Base-by-base conservation (phyloP, 495 filamentous ascomycete species). In the Lepidopterella palustris region DNA sequence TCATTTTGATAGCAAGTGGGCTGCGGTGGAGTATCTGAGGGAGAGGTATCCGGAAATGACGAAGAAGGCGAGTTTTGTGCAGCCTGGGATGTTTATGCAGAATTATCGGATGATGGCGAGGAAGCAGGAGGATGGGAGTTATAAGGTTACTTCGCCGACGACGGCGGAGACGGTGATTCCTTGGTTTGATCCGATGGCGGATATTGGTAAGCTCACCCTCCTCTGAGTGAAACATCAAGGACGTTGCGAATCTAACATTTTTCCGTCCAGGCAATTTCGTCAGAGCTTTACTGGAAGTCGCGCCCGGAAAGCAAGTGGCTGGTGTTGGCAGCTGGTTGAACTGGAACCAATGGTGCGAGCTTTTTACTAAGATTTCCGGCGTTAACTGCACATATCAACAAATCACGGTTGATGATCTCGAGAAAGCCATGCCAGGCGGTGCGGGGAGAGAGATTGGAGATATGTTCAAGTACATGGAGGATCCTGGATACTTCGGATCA, bases 21-120 rank as follows among this genome's bases (percentile, higher is more conserved):
- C 45, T 9, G 61, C 55, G 2, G 63, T 82, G 20, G 73, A 81
- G 50, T 68, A 79, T 29, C 70, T 82, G 45, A 66, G 67, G 28
- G 35, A 1, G 29, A 55, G 67, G 6, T 71, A 77, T 55, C 77
- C 77, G 0, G 69, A 67, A 13, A 68, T 82, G 52, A 72, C 69
- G 21, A 60, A 63, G 53, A 79, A 78, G 69, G 79, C 72, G 2
- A 76, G 68, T 29, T 56, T 72, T 15, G 28, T 78, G 53, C 71
- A 78, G 55, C 58, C 74, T 11, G 76, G 76, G 6, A 57, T 54
- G 9, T 79, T 72, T 62, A 29, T 71, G 10, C 62, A 58, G 6
- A 78, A 77, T 57, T 74, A 57, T 63, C 53, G 28, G 20, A 45
- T 25, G n/a, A 39, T 25, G 31, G 49, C 58, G 35, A n/a, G 1